These are phyloP conservation scores for Escovopsis sp. DNA, from an alignment of 2,329 filamentous ascomycete genomes.

Conservation along the genomic window DNA sequence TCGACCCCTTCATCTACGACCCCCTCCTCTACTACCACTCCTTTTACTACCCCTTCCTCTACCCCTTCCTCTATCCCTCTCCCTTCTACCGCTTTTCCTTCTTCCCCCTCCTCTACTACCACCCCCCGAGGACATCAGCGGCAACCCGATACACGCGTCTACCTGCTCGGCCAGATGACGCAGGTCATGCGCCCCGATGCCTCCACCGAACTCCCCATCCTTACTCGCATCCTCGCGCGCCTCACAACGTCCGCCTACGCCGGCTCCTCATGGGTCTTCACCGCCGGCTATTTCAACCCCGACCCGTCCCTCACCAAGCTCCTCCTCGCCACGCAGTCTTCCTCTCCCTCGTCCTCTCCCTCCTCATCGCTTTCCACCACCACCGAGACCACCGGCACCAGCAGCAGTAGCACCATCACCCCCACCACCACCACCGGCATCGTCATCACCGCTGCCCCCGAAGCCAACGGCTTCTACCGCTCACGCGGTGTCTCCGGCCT, in stretches of 20 bases:
- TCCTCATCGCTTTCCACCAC: too few species aligned
- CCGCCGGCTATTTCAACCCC: slow-evolving; percentile 97
- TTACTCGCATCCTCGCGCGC: slow-evolving; percentile 57
- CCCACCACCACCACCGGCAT: slow-evolving; percentile 57
- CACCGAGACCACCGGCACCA: too few species aligned
- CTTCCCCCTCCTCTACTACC: slow-evolving; percentile 49
- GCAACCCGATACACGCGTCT: slow-evolving; percentile 53
- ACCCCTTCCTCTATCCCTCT: slow-evolving; percentile 59
- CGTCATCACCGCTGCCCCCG: slow-evolving; percentile 81
- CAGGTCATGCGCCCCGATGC: slow-evolving; percentile 64
- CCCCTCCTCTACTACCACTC: slow-evolving; percentile 43
- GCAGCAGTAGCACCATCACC: too few species aligned
- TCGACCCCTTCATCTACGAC: slow-evolving; percentile 55
- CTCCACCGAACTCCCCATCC: slow-evolving; percentile 76
- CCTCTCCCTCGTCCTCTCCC: too few species aligned
- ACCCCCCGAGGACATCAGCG: slow-evolving; percentile 6
- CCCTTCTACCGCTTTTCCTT: slow-evolving; percentile 52
- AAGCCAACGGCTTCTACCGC: slow-evolving; percentile 89
- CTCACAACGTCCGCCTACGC: slow-evolving; percentile 48
- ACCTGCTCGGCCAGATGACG: slow-evolving; percentile 77
- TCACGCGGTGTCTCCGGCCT: slow-evolving; percentile 80
- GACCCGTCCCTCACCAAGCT: slow-evolving; percentile 69
- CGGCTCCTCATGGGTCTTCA: slow-evolving; percentile 81
- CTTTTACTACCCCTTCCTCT: slow-evolving; percentile 60
- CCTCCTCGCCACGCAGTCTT: slow-evolving; percentile 56